phyloP scores from a whole-genome alignment of 2,329 filamentous ascomycete genomes.

The Claviceps purpurea region DNA sequence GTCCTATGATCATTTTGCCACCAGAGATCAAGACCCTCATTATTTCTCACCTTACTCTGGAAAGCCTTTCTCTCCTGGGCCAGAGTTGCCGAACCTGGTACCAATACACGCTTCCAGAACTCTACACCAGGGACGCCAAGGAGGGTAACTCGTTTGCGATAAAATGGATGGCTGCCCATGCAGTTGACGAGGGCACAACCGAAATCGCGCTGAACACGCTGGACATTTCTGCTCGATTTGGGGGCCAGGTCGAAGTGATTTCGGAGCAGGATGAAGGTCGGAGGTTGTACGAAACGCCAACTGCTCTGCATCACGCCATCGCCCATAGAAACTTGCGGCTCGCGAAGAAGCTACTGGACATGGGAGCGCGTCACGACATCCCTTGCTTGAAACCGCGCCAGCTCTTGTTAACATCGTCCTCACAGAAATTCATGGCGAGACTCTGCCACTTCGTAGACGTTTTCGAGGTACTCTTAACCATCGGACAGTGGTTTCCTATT shows the following conservation, averaged over 20 bases:
- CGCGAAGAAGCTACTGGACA: neutral
- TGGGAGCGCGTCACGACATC: neutral
- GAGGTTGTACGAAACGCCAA: neutral
- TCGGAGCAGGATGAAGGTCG: neutral
- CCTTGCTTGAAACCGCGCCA: neutral
- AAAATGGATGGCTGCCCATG: neutral
- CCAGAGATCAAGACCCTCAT: neutral
- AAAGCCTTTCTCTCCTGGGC: neutral
- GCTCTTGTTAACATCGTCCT: neutral
- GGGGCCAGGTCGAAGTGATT: neutral
- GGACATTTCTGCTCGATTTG: neutral
- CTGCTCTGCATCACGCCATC: conserved; percentile 2
- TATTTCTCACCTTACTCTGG: neutral
- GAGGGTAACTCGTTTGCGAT: conserved; percentile 1
- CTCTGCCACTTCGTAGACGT: neutral
- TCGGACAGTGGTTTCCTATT: neutral
- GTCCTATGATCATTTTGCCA: neutral
- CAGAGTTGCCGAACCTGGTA: neutral
- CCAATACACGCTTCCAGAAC: neutral
- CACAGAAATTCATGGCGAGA: neutral
- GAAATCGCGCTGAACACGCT: neutral
- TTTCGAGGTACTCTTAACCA: neutral
- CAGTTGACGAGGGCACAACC: neutral
- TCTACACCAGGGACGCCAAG: neutral
- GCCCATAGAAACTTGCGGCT: neutral